Conservation (phyloP, 495 filamentous ascomycete species). For the Penicillium waksmanii region DNA sequence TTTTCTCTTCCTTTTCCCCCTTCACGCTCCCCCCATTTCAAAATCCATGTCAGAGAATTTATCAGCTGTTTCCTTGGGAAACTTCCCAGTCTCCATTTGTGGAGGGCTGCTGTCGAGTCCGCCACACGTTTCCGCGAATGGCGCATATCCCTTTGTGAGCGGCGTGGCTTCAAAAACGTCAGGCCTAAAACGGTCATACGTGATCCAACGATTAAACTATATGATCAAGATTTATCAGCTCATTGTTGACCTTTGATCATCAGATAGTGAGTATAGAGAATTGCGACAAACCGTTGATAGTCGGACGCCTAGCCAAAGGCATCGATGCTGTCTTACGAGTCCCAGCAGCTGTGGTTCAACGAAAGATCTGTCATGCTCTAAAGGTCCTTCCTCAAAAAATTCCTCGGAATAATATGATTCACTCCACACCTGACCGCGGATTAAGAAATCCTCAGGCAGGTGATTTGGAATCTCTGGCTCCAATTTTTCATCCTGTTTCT, state of each 20-base stretch:
- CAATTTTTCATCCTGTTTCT: slow-evolving; percentile 19
- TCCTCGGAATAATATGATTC: slow-evolving; percentile 66
- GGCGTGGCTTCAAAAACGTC: slow-evolving; percentile 35
- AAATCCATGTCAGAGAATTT: neutral
- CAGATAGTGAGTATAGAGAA: neutral
- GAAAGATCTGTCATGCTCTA: slow-evolving; percentile 77
- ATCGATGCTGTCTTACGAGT: slow-evolving; percentile 68
- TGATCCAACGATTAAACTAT: slow-evolving; percentile 49
- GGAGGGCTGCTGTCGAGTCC: slow-evolving; percentile 16
- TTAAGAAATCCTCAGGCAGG: slow-evolving; percentile 80
- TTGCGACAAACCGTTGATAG: slow-evolving; percentile 55
- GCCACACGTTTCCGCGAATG: slow-evolving; percentile 24
- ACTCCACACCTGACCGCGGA: slow-evolving; percentile 76
- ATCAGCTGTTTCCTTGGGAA: neutral
- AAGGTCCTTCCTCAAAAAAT: slow-evolving; percentile 70
- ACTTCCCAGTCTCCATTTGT: neutral
- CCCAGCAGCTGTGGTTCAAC: slow-evolving; percentile 69
- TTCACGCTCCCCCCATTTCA: slow-evolving; percentile 20
- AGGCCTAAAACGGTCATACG: slow-evolving; percentile 28
- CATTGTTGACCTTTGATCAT: neutral
- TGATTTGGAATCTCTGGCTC: slow-evolving; percentile 60
- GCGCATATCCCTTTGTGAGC: slow-evolving; percentile 32
- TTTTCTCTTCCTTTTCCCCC: neutral
- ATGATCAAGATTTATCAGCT: neutral
- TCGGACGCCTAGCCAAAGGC: slow-evolving; percentile 69